Conservation (phyloP, 768 basidiomycete genomes). For the Tylopilus cervinicoccineus region DNA sequence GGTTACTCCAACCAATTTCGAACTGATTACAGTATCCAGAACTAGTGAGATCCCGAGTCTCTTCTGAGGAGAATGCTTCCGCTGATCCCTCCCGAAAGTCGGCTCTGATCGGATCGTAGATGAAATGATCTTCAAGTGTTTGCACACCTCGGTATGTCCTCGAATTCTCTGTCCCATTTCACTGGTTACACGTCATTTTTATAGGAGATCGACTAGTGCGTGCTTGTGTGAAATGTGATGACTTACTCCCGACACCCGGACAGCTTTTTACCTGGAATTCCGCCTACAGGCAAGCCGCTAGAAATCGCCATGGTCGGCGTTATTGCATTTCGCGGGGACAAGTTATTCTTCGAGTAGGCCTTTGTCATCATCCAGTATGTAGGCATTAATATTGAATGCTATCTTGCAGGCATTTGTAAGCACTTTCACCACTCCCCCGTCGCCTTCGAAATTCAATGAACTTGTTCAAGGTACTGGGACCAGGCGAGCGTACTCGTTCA, state of each 20-base stretch:
- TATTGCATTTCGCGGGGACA: conserved; percentile 46
- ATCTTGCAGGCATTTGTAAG: conserved; percentile 18
- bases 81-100: conserved; percentile 19
- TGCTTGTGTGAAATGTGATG: background rate
- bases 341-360: conserved; percentile 42
- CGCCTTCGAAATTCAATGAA: background rate
- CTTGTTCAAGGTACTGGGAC: conserved; percentile 40
- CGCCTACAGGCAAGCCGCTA: conserved; percentile 36
- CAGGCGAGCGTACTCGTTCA: conserved; percentile 46
- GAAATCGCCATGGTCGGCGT: conserved; percentile 42
- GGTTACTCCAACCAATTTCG: conserved; percentile 40
- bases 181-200: background rate
- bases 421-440: background rate
- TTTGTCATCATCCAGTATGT: background rate
- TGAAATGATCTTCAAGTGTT: conserved; percentile 45
- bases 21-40: conserved; percentile 39
- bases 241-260: conserved; percentile 1
- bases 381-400: background rate
- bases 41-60: conserved; percentile 28
- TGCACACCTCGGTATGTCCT: conserved; percentile 33
- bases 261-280: conserved; percentile 33
- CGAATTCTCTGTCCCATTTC: background rate
- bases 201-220: conserved; percentile 42
- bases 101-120: conserved; percentile 44
- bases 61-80: background rate